Percentiles rank a stretch among this genome's conserved stretches.
Evolutionary conservation across 176 grass and related monocot species (phyloP).

Genomic region (Typha latifolia): DNA sequence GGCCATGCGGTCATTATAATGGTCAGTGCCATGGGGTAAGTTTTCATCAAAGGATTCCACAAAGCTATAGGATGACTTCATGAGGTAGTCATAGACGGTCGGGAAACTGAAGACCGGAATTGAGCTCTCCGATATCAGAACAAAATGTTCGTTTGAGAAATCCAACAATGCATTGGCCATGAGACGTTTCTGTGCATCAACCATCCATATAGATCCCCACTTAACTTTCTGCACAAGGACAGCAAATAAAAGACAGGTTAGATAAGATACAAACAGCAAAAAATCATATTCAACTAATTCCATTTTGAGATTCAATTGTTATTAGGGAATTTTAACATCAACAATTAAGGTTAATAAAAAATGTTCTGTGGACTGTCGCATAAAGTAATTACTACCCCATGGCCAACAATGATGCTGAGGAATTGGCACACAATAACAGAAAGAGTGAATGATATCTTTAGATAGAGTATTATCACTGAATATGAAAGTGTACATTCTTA

Average conservation of each 20-base stretch:
- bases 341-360: too few species aligned
- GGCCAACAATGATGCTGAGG: too few species aligned
- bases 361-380: too few species aligned
- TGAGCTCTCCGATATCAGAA: slow-evolving; percentile 45
- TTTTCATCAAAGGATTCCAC: slow-evolving; percentile 48
- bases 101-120: slow-evolving; percentile 49
- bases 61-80: slow-evolving; percentile 38
- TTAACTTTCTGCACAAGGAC: slow-evolving; percentile 25
- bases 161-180: slow-evolving; percentile 55
- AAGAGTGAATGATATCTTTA: too few species aligned
- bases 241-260: neutral
- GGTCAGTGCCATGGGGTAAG: slow-evolving; percentile 39
- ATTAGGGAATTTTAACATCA: too few species aligned
- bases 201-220: slow-evolving; percentile 47
- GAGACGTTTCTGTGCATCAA: slow-evolving; percentile 62
- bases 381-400: too few species aligned
- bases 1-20: slow-evolving; percentile 71
- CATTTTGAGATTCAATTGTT: too few species aligned
- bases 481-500: too few species aligned
- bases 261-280: neutral
- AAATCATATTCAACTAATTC: too few species aligned
- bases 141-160: slow-evolving; percentile 44
- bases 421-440: too few species aligned
- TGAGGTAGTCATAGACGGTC: slow-evolving; percentile 52
- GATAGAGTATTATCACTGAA: too few species aligned